Evolutionary conservation across 1,284 basidiomycete genomes (phyloP), one percentile per base, ranked within the genome.

Genomic region (Moesziomyces antarcticus): DNA sequence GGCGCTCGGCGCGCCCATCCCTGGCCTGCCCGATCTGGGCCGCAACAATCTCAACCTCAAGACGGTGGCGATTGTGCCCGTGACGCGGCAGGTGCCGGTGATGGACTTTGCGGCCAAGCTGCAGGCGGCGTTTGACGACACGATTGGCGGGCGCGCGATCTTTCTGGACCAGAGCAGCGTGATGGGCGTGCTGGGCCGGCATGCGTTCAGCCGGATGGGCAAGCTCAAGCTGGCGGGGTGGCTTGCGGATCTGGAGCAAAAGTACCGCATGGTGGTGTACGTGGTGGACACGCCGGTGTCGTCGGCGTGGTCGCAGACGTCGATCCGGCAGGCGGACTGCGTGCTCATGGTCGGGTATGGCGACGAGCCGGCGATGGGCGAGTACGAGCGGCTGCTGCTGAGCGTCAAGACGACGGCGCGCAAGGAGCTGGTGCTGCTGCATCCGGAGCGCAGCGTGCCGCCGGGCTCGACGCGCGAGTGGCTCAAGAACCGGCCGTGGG

Each of bases 401-500:
- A 88, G 94, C 7, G 91, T 93, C 89, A 99, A 99, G 87, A 98
- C 94, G 1, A 99, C 95, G 0, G 96, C 97, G 18, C 87, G 97
- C 67, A 99, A 99, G 85, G 96, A 99, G 84, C 89, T 99, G 30
- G 91, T 99, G 5, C 87, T 99, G 10, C 87, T 99, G 11, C 96
- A 99, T 82, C 91, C 94, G 3, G 93, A 97, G 80, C 90, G 94
- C 37, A 91, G 90, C 33, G 93, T 99, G 3, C 87, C 89, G 3
- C 91, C 94, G 3, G 96, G 97, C 3, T 95, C 93, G 11, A 99
- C 97, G 27, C 89, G 96, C 54, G 92, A 93, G 83, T 99, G 96
- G 96, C 88, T 99, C 48, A 94, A 94, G 88, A 93, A 93, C 56
- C 92, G 96, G 50, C 92, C 94, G 18, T 99, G 96, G 95, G 88